phyloP scores from a whole-genome alignment of 2,329 filamentous ascomycete genomes.

The Monosporascus cannonballus region DNA sequence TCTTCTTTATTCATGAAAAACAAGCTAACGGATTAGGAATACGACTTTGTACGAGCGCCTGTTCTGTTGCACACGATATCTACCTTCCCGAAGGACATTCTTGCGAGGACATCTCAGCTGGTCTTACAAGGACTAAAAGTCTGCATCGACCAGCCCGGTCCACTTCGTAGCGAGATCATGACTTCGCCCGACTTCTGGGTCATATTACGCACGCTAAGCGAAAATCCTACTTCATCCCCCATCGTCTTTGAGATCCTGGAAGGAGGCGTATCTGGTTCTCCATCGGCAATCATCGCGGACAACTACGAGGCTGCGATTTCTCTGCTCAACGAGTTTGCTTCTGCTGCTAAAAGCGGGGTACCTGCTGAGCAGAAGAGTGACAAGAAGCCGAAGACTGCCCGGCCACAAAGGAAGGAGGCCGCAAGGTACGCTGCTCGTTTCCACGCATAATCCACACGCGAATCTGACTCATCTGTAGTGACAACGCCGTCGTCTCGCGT shows the following conservation, averaged over 20 bases:
- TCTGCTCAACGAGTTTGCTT: constrained; percentile 84
- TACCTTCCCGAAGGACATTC: constrained; percentile 70
- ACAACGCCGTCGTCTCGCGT: constrained; percentile 67
- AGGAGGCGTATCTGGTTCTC: constrained; percentile 65
- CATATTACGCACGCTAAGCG: constrained; percentile 70
- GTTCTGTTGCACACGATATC: constrained; percentile 89
- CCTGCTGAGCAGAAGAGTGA: constrained; percentile 64
- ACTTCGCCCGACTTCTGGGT: constrained; percentile 97
- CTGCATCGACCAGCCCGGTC: constrained; percentile 72
- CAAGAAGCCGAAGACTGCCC: constrained; percentile 32
- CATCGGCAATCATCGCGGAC: constrained; percentile 82
- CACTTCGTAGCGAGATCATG: constrained; percentile 85
- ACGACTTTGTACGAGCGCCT: constrained; percentile 86
- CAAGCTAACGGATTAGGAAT: constrained; percentile 51
- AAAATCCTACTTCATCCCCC: constrained; percentile 62
- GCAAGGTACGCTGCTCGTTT: constrained; percentile 42
- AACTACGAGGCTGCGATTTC: constrained; percentile 88
- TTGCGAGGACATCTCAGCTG: constrained; percentile 69
- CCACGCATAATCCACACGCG: not conserved
- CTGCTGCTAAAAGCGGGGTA: constrained; percentile 68
- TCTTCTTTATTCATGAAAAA: not conserved
- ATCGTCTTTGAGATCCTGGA: constrained; percentile 85
- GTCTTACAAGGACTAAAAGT: constrained; percentile 73
- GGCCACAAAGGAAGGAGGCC: constrained; percentile 45
- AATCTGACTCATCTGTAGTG: constrained; percentile 34